A percentile compares a stretch with the other conserved stretches of the same genome.
These are phyloP conservation scores for Suhomyces taliae DNA, from an alignment of 1,139 yeast species.

Conservation along the genomic window DNA sequence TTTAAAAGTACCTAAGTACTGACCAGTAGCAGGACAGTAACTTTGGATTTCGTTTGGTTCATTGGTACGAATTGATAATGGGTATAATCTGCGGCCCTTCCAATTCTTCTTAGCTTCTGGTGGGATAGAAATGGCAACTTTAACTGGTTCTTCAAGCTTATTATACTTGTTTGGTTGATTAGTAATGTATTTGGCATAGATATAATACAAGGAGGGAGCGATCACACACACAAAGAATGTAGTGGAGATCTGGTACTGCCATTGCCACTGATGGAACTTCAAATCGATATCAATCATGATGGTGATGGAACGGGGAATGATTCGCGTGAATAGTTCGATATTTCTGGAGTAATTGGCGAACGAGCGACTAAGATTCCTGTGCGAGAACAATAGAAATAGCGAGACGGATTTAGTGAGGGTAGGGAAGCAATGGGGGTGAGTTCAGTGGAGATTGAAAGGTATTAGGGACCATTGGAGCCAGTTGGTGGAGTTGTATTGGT, in stretches of 20 bases:
- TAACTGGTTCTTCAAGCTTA: slow-evolving; percentile 46
- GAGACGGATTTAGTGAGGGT: not conserved
- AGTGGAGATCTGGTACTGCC: slow-evolving; percentile 51
- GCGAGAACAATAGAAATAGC: no score
- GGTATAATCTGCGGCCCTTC: slow-evolving; percentile 81
- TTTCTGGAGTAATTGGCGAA: not conserved
- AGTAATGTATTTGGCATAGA: slow-evolving; percentile 41
- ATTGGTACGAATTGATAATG: slow-evolving; percentile 51
- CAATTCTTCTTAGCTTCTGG: slow-evolving; percentile 88
- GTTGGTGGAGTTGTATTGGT: no score
- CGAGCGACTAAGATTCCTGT: no score
- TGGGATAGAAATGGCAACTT: slow-evolving; percentile 63
- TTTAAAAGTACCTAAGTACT: slow-evolving; percentile 69
- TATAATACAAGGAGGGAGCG: slow-evolving; percentile 38
- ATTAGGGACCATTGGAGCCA: no score
- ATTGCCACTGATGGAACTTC: slow-evolving; percentile 42
- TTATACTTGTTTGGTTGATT: slow-evolving; percentile 43
- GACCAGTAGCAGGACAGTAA: slow-evolving; percentile 96
- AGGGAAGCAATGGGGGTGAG: not conserved
- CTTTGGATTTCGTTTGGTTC: slow-evolving; percentile 74
- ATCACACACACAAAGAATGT: slow-evolving; percentile 47
- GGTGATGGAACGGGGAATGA: not conserved
- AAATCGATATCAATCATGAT: slow-evolving; percentile 48
- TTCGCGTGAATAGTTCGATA: no score
- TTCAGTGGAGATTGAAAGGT: not conserved